Evolutionary conservation across 345 rosid species (phyloP).

Genomic region (Zanthoxylum bungeanum): DNA sequence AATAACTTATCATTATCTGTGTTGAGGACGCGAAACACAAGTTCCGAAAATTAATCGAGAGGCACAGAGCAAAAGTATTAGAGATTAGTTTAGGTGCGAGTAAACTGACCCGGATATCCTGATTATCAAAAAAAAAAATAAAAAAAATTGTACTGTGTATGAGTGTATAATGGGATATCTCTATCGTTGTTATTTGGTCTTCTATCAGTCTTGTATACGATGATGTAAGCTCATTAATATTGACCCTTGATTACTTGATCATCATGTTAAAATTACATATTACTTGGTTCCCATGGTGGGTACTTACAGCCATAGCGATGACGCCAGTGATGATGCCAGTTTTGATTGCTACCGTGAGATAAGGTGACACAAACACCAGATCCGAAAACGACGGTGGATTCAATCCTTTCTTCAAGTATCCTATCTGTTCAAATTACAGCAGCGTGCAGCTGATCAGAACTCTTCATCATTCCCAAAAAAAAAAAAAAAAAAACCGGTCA

Average conservation of each 20-base stretch:
- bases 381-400: slow-evolving; percentile 72
- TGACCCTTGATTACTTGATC: neutral
- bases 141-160: too few relatives aligned
- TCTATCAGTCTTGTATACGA: neutral
- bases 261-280: neutral
- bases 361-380: slow-evolving; percentile 49
- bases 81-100: too few relatives aligned
- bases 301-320: slow-evolving; percentile 77
- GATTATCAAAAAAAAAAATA: too few relatives aligned
- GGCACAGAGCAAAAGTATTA: too few relatives aligned
- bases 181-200: too few relatives aligned
- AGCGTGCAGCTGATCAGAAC: slow-evolving; percentile 9
- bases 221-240: neutral
- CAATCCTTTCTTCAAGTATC: slow-evolving; percentile 72
- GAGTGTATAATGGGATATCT: too few relatives aligned
- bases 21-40: too few relatives aligned
- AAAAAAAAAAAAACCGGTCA: neutral
- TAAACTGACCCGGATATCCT: too few relatives aligned
- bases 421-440: slow-evolving; percentile 45
- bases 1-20: too few relatives aligned
- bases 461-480: neutral
- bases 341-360: slow-evolving; percentile 52
- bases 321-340: slow-evolving; percentile 80
- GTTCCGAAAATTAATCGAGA: too few relatives aligned
- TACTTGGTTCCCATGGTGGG: neutral